Evolutionary conservation across 768 basidiomycete species (phyloP).

Genomic region (Dioszegia hungarica): DNA sequence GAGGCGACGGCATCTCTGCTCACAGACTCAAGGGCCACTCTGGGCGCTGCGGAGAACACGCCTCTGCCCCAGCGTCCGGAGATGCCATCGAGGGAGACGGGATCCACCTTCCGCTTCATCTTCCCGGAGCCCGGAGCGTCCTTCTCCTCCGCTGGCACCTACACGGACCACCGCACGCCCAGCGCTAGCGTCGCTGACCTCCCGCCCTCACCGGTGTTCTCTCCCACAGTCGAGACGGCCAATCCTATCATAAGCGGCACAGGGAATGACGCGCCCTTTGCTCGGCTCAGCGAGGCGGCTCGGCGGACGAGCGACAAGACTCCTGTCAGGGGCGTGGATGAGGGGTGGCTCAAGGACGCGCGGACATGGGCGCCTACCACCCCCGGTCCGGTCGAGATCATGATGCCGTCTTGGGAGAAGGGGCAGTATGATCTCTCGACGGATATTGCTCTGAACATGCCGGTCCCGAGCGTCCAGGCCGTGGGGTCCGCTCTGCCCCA

Average conservation of each 20-base stretch:
- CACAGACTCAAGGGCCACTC: slow-evolving; percentile 8
- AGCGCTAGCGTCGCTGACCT: slow-evolving; percentile 10
- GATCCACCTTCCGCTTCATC: slow-evolving; percentile 9
- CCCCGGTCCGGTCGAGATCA: not conserved
- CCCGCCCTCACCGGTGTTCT: not conserved
- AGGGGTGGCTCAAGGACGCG: slow-evolving; percentile 11
- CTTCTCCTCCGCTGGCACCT: slow-evolving; percentile 4
- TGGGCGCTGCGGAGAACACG: not conserved
- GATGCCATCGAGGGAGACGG: not conserved
- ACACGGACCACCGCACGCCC: slow-evolving; percentile 9
- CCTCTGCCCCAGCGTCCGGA: not conserved
- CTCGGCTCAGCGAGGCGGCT: not conserved
- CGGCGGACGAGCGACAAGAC: not conserved
- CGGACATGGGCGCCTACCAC: not conserved
- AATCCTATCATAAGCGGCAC: not conserved
- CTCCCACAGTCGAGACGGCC: not conserved
- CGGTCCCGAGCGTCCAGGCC: too few species aligned
- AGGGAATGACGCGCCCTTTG: not conserved
- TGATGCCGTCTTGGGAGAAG: not conserved
- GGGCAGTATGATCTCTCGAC: not conserved
- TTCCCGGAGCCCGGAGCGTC: slow-evolving; percentile 12
- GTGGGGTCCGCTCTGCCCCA: too few species aligned
- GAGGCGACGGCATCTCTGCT: slow-evolving; percentile 9
- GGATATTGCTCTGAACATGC: too few species aligned
- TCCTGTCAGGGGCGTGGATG: slow-evolving; percentile 4